phyloP scores from a whole-genome alignment of 305 asterid genomes.

The Andrographis paniculata region DNA sequence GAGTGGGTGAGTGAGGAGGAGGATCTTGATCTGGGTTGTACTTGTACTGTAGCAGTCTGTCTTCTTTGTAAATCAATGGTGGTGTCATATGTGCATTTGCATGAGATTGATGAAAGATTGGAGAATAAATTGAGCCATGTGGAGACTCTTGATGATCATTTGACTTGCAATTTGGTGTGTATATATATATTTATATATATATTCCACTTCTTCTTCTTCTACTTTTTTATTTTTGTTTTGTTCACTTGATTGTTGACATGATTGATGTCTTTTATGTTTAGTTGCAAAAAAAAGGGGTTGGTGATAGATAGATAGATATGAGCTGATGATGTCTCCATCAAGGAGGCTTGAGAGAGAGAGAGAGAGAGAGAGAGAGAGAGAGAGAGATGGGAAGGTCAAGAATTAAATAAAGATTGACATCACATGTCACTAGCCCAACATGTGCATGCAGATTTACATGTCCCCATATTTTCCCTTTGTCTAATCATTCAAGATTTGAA shows the following conservation, averaged over 20 bases:
- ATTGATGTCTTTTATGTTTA: slow-evolving; percentile 40
- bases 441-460: slow-evolving; percentile 29
- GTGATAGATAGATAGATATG: slow-evolving; percentile 21
- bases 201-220: not conserved
- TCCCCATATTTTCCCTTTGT: slow-evolving; percentile 32
- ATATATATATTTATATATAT: no score
- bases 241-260: slow-evolving; percentile 24
- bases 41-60: not conserved
- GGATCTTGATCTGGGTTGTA: not conserved
- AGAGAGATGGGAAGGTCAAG: slow-evolving; percentile 34
- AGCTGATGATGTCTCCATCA: slow-evolving; percentile 56
- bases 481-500: slow-evolving; percentile 23
- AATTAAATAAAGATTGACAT: slow-evolving; percentile 24
- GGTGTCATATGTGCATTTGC: slow-evolving; percentile 7
- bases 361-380: slow-evolving; percentile 30
- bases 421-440: slow-evolving; percentile 41
- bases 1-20: no score
- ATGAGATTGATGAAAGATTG: slow-evolving; percentile 26
- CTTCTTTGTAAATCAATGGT: not conserved
- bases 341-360: slow-evolving; percentile 41
- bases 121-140: slow-evolving; percentile 26
- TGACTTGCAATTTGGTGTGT: no score
- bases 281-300: slow-evolving; percentile 22
- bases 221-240: no score
- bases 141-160: slow-evolving; percentile 13